Base-by-base conservation (phyloP, 345 rosid species). In the Cochlearia excelsa region DNA sequence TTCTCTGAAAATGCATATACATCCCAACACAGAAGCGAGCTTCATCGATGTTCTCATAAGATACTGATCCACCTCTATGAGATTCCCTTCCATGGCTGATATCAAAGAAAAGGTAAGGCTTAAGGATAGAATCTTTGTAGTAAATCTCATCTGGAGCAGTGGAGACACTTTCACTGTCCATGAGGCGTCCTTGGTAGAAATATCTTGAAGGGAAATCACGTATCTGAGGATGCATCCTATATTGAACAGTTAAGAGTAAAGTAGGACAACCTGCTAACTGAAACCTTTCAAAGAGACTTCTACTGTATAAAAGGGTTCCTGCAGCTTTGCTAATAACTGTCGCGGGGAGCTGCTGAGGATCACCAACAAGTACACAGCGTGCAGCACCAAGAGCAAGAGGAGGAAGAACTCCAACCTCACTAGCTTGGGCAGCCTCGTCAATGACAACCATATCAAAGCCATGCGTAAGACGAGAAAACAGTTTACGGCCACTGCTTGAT, bases 261-360 rank as follows among this genome's bases (percentile, higher is more conserved):
- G 99, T 89, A 16, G 97, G 99, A 78, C 99, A 87, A 58, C 97
- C 97, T 51, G 97, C 97, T 67, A 73, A 87, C 76, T 93, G 99
- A 78, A 93, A 93, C 76, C 99, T 89, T 78, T 93, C 99, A 64
- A 93, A 93, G 51, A 93, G 95, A 63, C 99, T 93, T 75, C 99
- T 82, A 72, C 97, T 89, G 70, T 93, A 93, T 46, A 87, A 50
- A 62, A 93, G 81, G 56, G 97, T 93, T 51, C 99, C 99, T 39
- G 97, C 99, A 43, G 97, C 95, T 74, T 93, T 93, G 82, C 97
- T 89, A 62, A 93, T 93, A 38, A 93, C 99, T 33, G 99, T 93
- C 45, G 99, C 99, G 65, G 99, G 99, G 75, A 93, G 99, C 80
- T 93, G 99, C 81, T 93, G 99, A 46, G 99, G 99, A 81, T 93